Evolutionary conservation across 768 basidiomycete genomes (phyloP), one percentile per base, ranked within the genome.

Genomic region (Galerina sulciceps): DNA sequence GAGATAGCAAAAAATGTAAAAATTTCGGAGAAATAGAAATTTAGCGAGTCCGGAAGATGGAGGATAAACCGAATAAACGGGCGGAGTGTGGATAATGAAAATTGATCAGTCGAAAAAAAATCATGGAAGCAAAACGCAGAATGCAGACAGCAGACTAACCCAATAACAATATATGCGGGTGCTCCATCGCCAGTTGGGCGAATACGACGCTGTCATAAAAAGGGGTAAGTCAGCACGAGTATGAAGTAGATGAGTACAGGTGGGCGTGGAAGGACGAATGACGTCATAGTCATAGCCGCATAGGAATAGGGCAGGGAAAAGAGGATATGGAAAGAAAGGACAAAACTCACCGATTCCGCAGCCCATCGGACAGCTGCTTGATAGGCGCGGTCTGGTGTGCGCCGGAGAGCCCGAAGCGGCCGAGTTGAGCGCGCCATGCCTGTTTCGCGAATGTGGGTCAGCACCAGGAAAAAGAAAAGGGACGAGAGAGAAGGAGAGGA

Each of bases 141-240:
- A 57, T 55, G 45, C 55, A 56, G 50, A 44, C 3, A 15, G 55
- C 51, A 44, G 15, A 75, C 83, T 57, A 65, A 89, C 88, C 89
- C 45, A 95, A 85, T 26, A 98, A 79, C 23, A 99, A 82, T 71
- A 98, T 89, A 75, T 97, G 95, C 44, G 97, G 97, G 72, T 94
- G 92, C 69, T 99, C 97, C 93, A 99, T 94, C 31, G 97, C 85
- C 14, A 99, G 83, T 75, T 96, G 93, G 42, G 96, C 90, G 70
- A 99, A 99, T 9, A 98, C 96, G 61, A 99, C 96, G 57, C 93
- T 90, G 59, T 9, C 54, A 55, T 6, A 52, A 55, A 53, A 57
- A 64, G 55, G 55, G 20, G 53, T 54, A 56, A 14, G 51, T 59
- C 45, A 62, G 26, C 6, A 8, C 15, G 6, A 15, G 4, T 14